Evolutionary conservation across 176 grass and related monocot species (phyloP).

Genomic region (Hyparrhenia diplandra): DNA sequence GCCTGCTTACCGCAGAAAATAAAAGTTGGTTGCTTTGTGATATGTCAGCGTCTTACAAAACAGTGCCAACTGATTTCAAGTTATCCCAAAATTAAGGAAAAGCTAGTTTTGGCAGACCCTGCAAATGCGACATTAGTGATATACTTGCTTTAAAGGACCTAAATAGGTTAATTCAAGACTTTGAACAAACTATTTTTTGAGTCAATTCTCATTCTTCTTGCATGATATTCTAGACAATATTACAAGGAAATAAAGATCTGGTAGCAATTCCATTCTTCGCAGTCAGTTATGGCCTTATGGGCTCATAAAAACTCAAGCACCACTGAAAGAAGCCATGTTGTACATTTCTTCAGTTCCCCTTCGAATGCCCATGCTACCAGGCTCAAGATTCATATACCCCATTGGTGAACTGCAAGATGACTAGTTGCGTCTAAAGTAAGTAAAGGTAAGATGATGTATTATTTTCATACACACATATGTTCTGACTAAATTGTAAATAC

Average conservation of each 20-base stretch:
- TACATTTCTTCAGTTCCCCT: background rate
- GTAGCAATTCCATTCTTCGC: background rate
- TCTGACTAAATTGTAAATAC: background rate
- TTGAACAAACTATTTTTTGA: background rate
- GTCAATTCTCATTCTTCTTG: background rate
- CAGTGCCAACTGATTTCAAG: background rate
- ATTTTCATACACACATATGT: background rate
- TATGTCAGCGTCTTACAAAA: background rate
- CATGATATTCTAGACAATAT: background rate
- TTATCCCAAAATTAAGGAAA: background rate
- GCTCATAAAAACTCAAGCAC: background rate
- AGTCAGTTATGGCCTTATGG: background rate
- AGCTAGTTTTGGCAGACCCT: background rate
- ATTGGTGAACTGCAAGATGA: background rate
- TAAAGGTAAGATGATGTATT: background rate
- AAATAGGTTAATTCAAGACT: background rate
- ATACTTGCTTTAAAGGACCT: background rate
- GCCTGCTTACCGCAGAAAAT: background rate
- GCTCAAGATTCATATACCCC: background rate
- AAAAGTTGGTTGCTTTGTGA: background rate
- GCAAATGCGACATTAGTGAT: background rate
- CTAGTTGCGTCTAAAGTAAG: background rate
- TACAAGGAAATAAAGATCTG: background rate
- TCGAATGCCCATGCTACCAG: background rate
- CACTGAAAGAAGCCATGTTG: background rate